Evolutionary conservation across 495 filamentous ascomycete species (phyloP), one percentile per base, ranked within the genome.

Genomic region (Hypoxylon lenormandii): DNA sequence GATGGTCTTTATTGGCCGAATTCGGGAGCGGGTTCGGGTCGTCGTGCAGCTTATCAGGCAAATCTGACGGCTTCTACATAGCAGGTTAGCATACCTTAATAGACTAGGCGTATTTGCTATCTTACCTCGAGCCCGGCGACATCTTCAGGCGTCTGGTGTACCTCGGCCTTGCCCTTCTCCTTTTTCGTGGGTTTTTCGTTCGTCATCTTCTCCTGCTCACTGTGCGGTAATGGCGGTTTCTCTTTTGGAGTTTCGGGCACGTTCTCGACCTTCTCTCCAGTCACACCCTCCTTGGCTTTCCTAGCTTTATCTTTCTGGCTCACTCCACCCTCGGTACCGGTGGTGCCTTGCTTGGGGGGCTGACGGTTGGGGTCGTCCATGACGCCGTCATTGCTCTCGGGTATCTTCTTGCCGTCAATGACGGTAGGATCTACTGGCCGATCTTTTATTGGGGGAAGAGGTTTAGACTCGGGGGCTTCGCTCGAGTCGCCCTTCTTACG

Each of bases 281-380:
- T 88, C 64, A 83, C 80, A 26, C 80, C 83, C 65, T 89, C 85
- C 56, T 86, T 79, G 46, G 82, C 82, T 56, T 88, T 88, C 19
- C 84, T 83, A 38, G 88, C 89, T 75, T 90, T 92, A 49, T 87
- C 85, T 79, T 96, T 96, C 73, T 91, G 90, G 58, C 89, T 91
- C 16, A 96, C 90, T 18, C 93, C 93, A 22, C 92, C 92, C 69
- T 92, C 91, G 0, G 91, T 95, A 8, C 93, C 93, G 10, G 91
- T 90, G 42, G 92, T 94, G 21, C 93, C 93, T 72, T 91, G 84
- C 73, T 92, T 94, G 7, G 93, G 91, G 28, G 86, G 84, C 13
- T 79, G 72, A 50, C 92, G 83, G 72, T 91, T 79, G 43, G 88
- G 90, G 76, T 97, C 92, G 72, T 95, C 89, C 93, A 97, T 97